Evolutionary conservation across 2,329 filamentous ascomycete species (phyloP).

Genomic region (Ceratocystis destructans): DNA sequence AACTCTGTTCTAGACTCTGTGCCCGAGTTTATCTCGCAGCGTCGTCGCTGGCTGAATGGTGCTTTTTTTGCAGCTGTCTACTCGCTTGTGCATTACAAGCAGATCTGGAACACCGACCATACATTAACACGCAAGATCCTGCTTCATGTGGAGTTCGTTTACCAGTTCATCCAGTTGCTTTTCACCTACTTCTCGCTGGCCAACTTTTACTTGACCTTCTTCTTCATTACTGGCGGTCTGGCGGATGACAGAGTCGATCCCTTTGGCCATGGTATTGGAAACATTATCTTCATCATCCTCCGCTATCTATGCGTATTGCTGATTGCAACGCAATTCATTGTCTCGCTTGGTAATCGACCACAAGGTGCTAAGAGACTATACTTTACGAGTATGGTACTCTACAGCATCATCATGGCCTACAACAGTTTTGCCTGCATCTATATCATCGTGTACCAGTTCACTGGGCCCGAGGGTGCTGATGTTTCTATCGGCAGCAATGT

Average conservation of each 20-base stretch:
- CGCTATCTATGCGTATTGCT: conserved; percentile 76
- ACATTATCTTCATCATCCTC: conserved; percentile 72
- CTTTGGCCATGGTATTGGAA: conserved; percentile 75
- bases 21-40: conserved; percentile 93
- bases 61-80: conserved; percentile 98
- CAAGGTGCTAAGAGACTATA: conserved; percentile 92
- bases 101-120: conserved; percentile 89
- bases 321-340: conserved; percentile 89
- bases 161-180: conserved; percentile 80
- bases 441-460: conserved; percentile 74
- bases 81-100: conserved; percentile 85
- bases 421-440: conserved; percentile 81
- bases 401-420: conserved; percentile 88
- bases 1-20: conserved; percentile 51
- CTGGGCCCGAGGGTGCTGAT: conserved; percentile 32
- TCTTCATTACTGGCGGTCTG: conserved; percentile 88
- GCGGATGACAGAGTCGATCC: conserved; percentile 69
- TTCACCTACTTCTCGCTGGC: conserved; percentile 98
- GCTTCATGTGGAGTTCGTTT: conserved; percentile 87
- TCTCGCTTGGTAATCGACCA: conserved; percentile 89
- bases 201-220: conserved; percentile 98
- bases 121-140: conserved; percentile 77
- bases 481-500: conserved; percentile 66
- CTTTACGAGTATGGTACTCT: conserved; percentile 75
- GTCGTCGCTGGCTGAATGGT: conserved; percentile 92